Percentiles rank a stretch among this genome's conserved stretches.
Conservation (phyloP, 2,329 filamentous ascomycete species). For the Hymenoscyphus albidus region DNA sequence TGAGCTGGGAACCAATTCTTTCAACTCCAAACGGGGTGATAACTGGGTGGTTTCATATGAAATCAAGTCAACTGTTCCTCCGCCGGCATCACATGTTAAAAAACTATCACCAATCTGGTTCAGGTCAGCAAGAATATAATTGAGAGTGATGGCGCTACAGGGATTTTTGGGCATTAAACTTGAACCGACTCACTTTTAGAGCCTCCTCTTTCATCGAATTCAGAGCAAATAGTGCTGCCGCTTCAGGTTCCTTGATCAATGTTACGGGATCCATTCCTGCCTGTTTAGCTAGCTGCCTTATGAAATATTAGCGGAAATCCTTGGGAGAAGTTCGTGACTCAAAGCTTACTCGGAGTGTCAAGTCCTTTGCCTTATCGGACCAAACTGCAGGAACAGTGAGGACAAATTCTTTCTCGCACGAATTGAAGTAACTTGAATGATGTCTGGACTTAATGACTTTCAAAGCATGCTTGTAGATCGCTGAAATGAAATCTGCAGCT, state of each 20-base stretch:
- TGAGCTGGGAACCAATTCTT: too few species aligned
- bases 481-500: slow-evolving; percentile 35
- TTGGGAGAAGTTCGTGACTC: neutral
- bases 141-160: too few species aligned
- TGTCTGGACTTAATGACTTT: slow-evolving; percentile 35
- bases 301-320: slow-evolving; percentile 23
- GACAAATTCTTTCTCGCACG: slow-evolving; percentile 49
- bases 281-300: slow-evolving; percentile 19
- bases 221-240: slow-evolving; percentile 20
- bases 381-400: slow-evolving; percentile 58
- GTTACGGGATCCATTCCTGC: slow-evolving; percentile 13
- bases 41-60: too few species aligned
- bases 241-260: slow-evolving; percentile 24
- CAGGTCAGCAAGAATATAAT: too few species aligned
- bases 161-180: too few species aligned
- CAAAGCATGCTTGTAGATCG: slow-evolving; percentile 44
- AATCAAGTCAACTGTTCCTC: too few species aligned
- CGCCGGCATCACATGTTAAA: too few species aligned
- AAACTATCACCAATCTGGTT: too few species aligned
- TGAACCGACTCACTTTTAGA: too few species aligned
- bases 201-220: neutral
- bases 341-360: slow-evolving; percentile 44
- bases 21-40: too few species aligned
- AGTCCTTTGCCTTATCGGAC: slow-evolving; percentile 51
- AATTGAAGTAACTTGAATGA: too few species aligned